Percentiles rank a stretch among this genome's conserved stretches.
phyloP scores from a whole-genome alignment of 2,329 filamentous ascomycete genomes.

The Pseudocercospora pini-densiflorae region DNA sequence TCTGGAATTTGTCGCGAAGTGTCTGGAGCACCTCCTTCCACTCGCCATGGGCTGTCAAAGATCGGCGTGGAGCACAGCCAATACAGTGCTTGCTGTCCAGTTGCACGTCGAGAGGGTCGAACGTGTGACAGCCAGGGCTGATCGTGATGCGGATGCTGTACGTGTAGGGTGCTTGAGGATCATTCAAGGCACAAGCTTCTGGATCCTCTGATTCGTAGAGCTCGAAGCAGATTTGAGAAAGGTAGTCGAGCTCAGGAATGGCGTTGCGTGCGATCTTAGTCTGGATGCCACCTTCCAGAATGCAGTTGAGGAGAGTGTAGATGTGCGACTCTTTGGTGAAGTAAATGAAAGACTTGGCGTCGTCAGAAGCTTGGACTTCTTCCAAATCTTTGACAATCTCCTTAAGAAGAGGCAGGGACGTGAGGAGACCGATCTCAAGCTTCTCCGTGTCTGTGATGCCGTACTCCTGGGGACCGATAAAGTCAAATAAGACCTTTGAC shows the following conservation, averaged over 20 bases:
- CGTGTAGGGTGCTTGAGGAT: conserved; percentile 66
- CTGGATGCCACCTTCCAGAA: conserved; percentile 93
- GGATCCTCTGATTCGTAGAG: conserved; percentile 90
- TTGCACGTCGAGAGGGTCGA: conserved; percentile 94
- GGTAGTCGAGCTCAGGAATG: conserved; percentile 96
- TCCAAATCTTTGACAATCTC: conserved; percentile 97
- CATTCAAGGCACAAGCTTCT: conserved; percentile 58
- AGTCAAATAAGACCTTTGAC: conserved; percentile 95
- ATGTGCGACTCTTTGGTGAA: conserved; percentile 99
- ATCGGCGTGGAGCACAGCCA: conserved; percentile 86
- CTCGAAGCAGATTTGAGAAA: conserved; percentile 97
- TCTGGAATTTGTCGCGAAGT: conserved; percentile 90
- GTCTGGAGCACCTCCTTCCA: conserved; percentile 99
- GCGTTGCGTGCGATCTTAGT: conserved; percentile 95
- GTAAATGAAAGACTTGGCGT: conserved; percentile 96
- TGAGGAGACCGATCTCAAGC: conserved; percentile 95
- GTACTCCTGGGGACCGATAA: conserved; percentile 98
- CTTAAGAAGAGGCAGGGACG: conserved; percentile 88
- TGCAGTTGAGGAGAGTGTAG: conserved; percentile 96
- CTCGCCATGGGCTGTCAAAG: conserved; percentile 86
- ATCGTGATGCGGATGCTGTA: conserved; percentile 98
- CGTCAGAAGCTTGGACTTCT: conserved; percentile 92
- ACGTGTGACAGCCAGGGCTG: conserved; percentile 93
- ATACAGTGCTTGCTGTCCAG: conserved; percentile 97
- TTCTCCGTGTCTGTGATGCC: conserved; percentile 96